Percentiles rank a stretch among this genome's conserved stretches.
phyloP scores from a whole-genome alignment of 2,329 filamentous ascomycete species.

The Alternaria burnsii region DNA sequence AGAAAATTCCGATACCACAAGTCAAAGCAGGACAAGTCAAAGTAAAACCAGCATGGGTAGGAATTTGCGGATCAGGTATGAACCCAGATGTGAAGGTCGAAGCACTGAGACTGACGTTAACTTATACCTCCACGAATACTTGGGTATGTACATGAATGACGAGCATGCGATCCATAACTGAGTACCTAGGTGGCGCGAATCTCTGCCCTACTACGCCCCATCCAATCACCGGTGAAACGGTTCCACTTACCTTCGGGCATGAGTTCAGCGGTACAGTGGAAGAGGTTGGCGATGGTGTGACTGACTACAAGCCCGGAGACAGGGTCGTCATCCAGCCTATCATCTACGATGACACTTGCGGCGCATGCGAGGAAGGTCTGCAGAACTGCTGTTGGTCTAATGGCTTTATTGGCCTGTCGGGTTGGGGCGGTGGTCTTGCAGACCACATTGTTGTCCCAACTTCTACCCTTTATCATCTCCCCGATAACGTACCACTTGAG shows the following conservation, averaged over 20 bases:
- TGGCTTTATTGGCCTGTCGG: conserved; percentile 62
- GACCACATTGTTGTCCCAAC: conserved; percentile 62
- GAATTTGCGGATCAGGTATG: conserved; percentile 54
- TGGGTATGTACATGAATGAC: conserved; percentile 30
- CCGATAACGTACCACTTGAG: conserved; percentile 62
- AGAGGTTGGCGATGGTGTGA: conserved; percentile 61
- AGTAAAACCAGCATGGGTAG: conserved; percentile 53
- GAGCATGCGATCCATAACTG: conserved; percentile 5
- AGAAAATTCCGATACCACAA: conserved; percentile 53
- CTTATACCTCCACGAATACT: conserved; percentile 58
- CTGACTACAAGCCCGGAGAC: conserved; percentile 59
- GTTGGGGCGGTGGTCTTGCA: conserved; percentile 63
- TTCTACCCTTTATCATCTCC: conserved; percentile 57
- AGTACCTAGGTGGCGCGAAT: conserved; percentile 52
- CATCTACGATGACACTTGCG: conserved; percentile 63
- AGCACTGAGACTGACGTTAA: conserved; percentile 9
- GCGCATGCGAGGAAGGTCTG: conserved; percentile 60
- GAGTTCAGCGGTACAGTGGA: conserved; percentile 63
- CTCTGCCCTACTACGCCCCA: conserved; percentile 62
- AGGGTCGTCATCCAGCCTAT: conserved; percentile 62
- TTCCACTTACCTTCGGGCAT: conserved; percentile 63
- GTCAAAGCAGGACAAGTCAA: conserved; percentile 55
- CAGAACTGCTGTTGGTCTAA: conserved; percentile 65
- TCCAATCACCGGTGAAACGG: conserved; percentile 62
- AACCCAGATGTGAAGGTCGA: not conserved